These are phyloP conservation scores for Aspergillus sp. DNA, from an alignment of 2,329 filamentous ascomycete species.

Conservation along the genomic window DNA sequence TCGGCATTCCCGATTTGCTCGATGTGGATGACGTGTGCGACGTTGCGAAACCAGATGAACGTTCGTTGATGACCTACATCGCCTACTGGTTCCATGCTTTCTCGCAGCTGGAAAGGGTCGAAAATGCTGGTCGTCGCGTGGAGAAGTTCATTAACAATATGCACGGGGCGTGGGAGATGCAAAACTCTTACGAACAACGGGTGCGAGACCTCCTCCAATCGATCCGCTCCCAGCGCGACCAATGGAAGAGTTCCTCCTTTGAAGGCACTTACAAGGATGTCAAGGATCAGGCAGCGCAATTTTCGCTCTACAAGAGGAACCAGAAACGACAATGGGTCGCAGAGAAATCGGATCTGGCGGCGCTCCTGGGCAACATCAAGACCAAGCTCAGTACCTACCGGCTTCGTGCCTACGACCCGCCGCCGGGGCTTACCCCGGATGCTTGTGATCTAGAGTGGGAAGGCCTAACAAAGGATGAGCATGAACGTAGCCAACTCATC, in stretches of 20 bases:
- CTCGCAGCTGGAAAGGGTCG: slow-evolving; percentile 96
- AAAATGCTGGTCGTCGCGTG: slow-evolving; percentile 90
- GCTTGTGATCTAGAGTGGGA: slow-evolving; percentile 77
- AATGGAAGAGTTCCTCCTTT: slow-evolving; percentile 74
- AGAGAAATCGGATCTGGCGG: slow-evolving; percentile 92
- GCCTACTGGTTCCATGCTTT: slow-evolving; percentile 99
- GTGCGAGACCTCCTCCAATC: slow-evolving; percentile 74
- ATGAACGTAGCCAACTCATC: slow-evolving; percentile 81
- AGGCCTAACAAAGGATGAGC: slow-evolving; percentile 70
- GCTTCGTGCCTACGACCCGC: slow-evolving; percentile 82
- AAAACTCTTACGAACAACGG: slow-evolving; percentile 85
- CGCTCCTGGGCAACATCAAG: slow-evolving; percentile 93
- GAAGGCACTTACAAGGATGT: slow-evolving; percentile 88
- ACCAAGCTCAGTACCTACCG: slow-evolving; percentile 95
- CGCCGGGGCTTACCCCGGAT: slow-evolving; percentile 71
- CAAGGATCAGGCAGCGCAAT: slow-evolving; percentile 73
- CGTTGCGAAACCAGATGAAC: slow-evolving; percentile 89
- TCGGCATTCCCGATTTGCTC: slow-evolving; percentile 88
- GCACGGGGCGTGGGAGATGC: slow-evolving; percentile 99
- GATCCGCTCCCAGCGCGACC: slow-evolving; percentile 63
- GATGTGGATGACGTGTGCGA: slow-evolving; percentile 98
- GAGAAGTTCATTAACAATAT: slow-evolving; percentile 99
- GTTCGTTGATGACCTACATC: slow-evolving; percentile 98
- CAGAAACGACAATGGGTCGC: slow-evolving; percentile 93
- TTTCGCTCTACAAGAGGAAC: slow-evolving; percentile 82